Base-by-base conservation (phyloP, 2,329 filamentous ascomycete species). In the Colletotrichum sp. region DNA sequence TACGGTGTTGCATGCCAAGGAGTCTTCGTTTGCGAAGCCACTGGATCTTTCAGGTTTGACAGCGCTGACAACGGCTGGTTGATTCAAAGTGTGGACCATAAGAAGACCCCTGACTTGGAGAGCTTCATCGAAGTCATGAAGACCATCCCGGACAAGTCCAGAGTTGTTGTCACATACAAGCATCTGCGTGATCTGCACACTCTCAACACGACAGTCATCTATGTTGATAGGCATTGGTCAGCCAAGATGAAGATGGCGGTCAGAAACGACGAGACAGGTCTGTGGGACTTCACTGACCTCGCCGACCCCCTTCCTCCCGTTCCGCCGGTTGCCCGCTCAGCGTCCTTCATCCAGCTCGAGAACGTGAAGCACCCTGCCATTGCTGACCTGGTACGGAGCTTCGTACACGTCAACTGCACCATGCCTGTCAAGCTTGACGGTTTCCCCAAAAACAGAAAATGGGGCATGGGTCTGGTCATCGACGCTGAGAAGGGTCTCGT, bases 401-500 rank as follows among this genome's bases (percentile, higher is more conserved):
- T 99, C 83, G 96, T 99, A 30, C 94, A 97, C 52, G 94, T 99
- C 71, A 94, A 95, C 78, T 98, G 96, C 80, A 94, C 93, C 28
- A 96, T 99, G 93, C 97, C 97, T 0, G 88, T 99, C 77, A 99
- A 99, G 88, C 90, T 99, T 12, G 97, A 99, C 83, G 97, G 97
- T n/a, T 99, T 98, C 83, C 98, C 97, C 7, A 95, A 97, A 84
- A 95, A 97, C 79, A 91, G 96, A 65, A 97, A 98, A 86, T 97
- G 96, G 87, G 97, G 97, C 1, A 98, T 98, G 89, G 97, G 97
- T 52, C 88, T 99, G 48, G 96, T 99, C n/a, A 95, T 99, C 77
- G 97, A 99, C 85, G 97, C 98, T 1, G 95, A 98, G 76, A 96
- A 98, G 86, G 97, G 97, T 21, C 90, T 99, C 21, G 97, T 99